Percentiles rank a stretch among this genome's conserved stretches.
Evolutionary conservation across 1,139 yeast genomes (phyloP).

Genomic region (Taphrina betulina): DNA sequence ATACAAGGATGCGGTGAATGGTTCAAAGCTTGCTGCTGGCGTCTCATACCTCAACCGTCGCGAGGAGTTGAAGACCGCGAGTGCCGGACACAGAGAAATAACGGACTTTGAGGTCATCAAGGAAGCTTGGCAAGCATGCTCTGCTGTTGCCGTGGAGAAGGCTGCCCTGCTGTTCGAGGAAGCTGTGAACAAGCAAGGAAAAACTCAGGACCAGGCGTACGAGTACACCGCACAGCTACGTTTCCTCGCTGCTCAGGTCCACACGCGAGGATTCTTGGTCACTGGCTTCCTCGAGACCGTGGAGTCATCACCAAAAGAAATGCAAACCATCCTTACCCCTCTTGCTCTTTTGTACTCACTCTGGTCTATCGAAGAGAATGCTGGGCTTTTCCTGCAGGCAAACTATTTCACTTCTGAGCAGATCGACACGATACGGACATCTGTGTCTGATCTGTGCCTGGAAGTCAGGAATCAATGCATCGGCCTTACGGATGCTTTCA

Average conservation of each 20-base stretch:
- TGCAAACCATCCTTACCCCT: constrained; percentile 49
- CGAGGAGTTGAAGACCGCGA: constrained; percentile 39
- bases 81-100: constrained; percentile 42
- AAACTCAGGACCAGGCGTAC: constrained; percentile 45
- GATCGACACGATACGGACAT: constrained; percentile 43
- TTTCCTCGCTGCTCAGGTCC: constrained; percentile 50
- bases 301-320: constrained; percentile 39
- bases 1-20: constrained; percentile 42
- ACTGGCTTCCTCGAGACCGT: constrained; percentile 46
- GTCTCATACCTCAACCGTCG: constrained; percentile 42
- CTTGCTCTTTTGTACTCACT: constrained; percentile 65
- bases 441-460: constrained; percentile 46
- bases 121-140: constrained; percentile 49
- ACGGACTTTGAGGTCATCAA: constrained; percentile 44
- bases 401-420: constrained; percentile 51
- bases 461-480: constrained; percentile 64
- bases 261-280: constrained; percentile 47
- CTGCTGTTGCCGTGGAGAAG: constrained; percentile 44
- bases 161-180: constrained; percentile 44
- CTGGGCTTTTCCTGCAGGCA: constrained; percentile 71
- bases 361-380: constrained; percentile 69
- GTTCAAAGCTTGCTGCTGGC: constrained; percentile 42
- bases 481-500: constrained; percentile 86
- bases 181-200: constrained; percentile 40
- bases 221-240: constrained; percentile 50